Evolutionary conservation across 257 asterid species (phyloP).

Genomic region (Solanum appendiculatum): DNA sequence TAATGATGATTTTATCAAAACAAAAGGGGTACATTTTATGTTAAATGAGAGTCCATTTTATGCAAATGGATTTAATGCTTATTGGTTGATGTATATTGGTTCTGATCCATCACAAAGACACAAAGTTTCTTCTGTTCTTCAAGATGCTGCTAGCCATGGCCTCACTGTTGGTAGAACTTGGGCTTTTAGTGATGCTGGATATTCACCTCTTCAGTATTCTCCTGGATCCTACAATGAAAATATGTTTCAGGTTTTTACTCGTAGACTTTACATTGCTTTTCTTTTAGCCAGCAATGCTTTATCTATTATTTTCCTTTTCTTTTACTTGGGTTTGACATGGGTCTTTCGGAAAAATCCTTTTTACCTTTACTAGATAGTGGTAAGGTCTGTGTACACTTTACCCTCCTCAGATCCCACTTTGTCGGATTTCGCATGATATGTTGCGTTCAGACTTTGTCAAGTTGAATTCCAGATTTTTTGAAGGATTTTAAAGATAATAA

Average conservation of each 20-base stretch:
- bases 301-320: no score
- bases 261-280: no score
- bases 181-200: slow-evolving; percentile 69
- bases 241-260: slow-evolving; percentile 40
- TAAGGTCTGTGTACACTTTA: accelerated
- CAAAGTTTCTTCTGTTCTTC: slow-evolving; percentile 26
- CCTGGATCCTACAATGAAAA: slow-evolving; percentile 51
- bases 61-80: slow-evolving; percentile 56
- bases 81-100: slow-evolving; percentile 45
- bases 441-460: neutral
- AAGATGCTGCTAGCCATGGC: slow-evolving; percentile 32
- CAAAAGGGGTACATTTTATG: slow-evolving; percentile 30
- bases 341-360: accelerated
- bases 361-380: accelerated
- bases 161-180: slow-evolving; percentile 45
- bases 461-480: neutral
- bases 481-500: neutral
- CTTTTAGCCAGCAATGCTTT: neutral
- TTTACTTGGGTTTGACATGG: no score
- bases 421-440: accelerated
- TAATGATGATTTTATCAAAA: slow-evolving; percentile 31
- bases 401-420: accelerated
- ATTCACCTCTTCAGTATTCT: slow-evolving; percentile 37
- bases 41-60: slow-evolving; percentile 31
- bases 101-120: slow-evolving; percentile 35